phyloP scores from a whole-genome alignment of 2,329 filamentous ascomycete species.

The Fusarium humuli region DNA sequence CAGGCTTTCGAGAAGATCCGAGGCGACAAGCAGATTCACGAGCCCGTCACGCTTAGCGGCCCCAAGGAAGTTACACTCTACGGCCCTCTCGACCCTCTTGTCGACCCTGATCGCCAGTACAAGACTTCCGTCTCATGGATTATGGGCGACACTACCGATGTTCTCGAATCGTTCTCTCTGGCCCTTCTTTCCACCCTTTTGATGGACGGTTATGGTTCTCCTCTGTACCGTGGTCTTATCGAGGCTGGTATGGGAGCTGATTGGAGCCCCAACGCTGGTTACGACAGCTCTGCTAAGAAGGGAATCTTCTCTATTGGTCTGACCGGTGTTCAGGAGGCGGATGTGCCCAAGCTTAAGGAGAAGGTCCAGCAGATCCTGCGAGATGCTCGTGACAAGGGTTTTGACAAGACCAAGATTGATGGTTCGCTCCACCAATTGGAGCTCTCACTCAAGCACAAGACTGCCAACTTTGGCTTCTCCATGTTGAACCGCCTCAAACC shows the following conservation, averaged over 20 bases:
- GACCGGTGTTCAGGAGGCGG: constrained; percentile 85
- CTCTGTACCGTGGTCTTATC: constrained; percentile 87
- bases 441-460: constrained; percentile 94
- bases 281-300: constrained; percentile 80
- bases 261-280: constrained; percentile 94
- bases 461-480: constrained; percentile 91
- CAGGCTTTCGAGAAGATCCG: constrained; percentile 77
- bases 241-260: constrained; percentile 91
- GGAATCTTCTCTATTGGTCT: constrained; percentile 92
- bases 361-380: constrained; percentile 78
- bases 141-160: constrained; percentile 82
- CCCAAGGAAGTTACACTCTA: constrained; percentile 76
- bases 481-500: constrained; percentile 90
- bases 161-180: constrained; percentile 89
- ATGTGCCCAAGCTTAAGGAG: constrained; percentile 81
- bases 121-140: constrained; percentile 97
- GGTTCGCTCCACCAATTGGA: constrained; percentile 95
- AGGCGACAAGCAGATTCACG: constrained; percentile 78
- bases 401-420: constrained; percentile 90
- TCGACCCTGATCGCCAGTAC: constrained; percentile 86
- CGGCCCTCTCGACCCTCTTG: constrained; percentile 88
- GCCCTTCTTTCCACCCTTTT: constrained; percentile 84
- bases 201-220: constrained; percentile 95
- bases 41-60: constrained; percentile 78
- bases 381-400: constrained; percentile 78